phyloP scores from a whole-genome alignment of 441 rosid species.

The Erodium texanum region DNA sequence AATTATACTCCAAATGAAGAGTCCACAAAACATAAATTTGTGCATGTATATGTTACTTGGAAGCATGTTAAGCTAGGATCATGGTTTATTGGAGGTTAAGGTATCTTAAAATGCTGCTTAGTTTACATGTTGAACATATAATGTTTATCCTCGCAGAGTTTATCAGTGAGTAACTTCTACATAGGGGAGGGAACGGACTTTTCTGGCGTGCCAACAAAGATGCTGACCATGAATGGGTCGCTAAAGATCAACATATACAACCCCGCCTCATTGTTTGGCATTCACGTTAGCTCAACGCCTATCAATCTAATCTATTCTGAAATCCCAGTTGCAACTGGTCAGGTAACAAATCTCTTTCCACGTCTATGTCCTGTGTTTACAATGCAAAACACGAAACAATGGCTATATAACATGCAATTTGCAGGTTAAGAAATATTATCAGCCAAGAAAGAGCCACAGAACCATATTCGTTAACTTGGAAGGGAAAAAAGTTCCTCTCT shows the following conservation, averaged over 20 bases:
- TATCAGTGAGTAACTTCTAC: slow-evolving; percentile 48
- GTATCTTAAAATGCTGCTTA: neutral
- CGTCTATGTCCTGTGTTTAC: too few relatives aligned
- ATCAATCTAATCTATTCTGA: slow-evolving; percentile 59
- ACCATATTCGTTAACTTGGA: slow-evolving; percentile 45
- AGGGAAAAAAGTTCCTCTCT: slow-evolving; percentile 71
- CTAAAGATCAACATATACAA: slow-evolving; percentile 56
- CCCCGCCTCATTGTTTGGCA: slow-evolving; percentile 79
- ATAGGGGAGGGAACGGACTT: slow-evolving; percentile 75
- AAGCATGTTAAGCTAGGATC: neutral
- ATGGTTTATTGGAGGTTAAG: too few relatives aligned
- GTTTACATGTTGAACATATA: too few relatives aligned
- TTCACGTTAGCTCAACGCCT: slow-evolving; percentile 67
- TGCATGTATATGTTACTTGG: neutral
- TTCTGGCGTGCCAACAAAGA: slow-evolving; percentile 73
- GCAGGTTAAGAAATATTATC: slow-evolving; percentile 86
- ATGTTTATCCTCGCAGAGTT: slow-evolving; percentile 41
- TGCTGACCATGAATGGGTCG: slow-evolving; percentile 63
- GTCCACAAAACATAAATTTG: neutral
- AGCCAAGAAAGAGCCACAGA: slow-evolving; percentile 73
- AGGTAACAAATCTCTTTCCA: slow-evolving; percentile 30
- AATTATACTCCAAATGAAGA: neutral
- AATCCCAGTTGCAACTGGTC: slow-evolving; percentile 68
- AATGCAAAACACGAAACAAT: neutral
- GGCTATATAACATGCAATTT: slow-evolving; percentile 4